Evolutionary conservation across 345 rosid species (phyloP), one percentile per base, ranked within the genome.

Genomic region (Carallia pectinifolia): DNA sequence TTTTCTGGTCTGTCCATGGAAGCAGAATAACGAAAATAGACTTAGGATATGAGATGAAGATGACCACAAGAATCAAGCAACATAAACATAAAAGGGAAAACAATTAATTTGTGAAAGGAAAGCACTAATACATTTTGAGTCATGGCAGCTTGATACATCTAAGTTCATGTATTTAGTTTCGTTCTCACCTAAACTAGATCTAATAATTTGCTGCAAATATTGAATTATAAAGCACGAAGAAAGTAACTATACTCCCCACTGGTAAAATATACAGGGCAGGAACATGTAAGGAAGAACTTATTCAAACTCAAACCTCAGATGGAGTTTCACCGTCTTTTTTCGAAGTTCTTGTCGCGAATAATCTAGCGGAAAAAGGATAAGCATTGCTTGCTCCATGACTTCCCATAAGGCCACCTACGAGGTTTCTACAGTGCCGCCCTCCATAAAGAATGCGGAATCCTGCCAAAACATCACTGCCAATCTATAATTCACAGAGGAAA

Each of bases 261-360:
- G 50, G 16, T 15, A 44, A 44, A 44, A 44, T 44, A 44, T 3
- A 12, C 50, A 9, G 1, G 50, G 27, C 58, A 40, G 4, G 23
- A 61, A 66, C 16, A 66, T 0, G 52, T 15, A 61, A 69, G 34
- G 7, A 29, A n/a, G 53, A 77, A 64, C 5, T 23, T 55, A 58
- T 4, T 53, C 16, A 55, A 53, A 71, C 38, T 69, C 81, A 68
- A 80, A 92, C 98, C 97, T 91, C 85, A 64, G 90, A 83, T 31
- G 58, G 74, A 18, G 78, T 77, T 74, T 80, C 59, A 37, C 71
- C 80, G 27, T 78, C 44, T 79, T 79, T 65, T 77, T 81, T 84
- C 44, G 97, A 85, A 74, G 90, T 61, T 81, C 59, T 81, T 40
- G 98, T 86, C 5, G 97, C 89, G 76, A 87, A 90, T 44, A 90